phyloP scores from a whole-genome alignment of 1,284 basidiomycete genomes.

The Trichosporon ovoides region DNA sequence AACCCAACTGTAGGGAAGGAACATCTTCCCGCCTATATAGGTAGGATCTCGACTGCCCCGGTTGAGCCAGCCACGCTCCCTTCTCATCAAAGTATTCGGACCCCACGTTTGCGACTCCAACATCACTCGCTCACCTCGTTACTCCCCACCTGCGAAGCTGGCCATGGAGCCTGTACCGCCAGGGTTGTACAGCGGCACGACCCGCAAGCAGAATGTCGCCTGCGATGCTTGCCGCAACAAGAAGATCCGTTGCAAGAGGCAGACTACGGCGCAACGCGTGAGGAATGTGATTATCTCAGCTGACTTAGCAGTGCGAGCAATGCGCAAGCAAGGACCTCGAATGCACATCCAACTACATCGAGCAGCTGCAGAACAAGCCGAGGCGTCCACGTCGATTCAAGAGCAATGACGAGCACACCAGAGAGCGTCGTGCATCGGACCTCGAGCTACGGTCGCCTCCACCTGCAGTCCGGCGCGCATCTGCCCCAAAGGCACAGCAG shows the following conservation, averaged over 20 bases:
- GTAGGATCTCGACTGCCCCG: no score
- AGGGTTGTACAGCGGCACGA: slow-evolving; percentile 13
- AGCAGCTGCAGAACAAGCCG: slow-evolving; percentile 33
- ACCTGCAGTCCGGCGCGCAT: not conserved
- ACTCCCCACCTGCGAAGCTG: not conserved
- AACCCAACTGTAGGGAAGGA: no score
- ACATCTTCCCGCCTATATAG: no score
- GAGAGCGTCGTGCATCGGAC: not conserved
- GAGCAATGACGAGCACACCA: slow-evolving; percentile 11
- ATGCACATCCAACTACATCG: slow-evolving; percentile 42
- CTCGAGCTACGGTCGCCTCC: slow-evolving; percentile 1
- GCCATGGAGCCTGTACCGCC: slow-evolving; percentile 12
- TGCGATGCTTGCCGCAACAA: slow-evolving; percentile 67
- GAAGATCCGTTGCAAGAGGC: slow-evolving; percentile 36
- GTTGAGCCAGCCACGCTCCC: no score
- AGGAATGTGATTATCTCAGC: not conserved
- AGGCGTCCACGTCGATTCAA: slow-evolving; percentile 22
- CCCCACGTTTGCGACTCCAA: not conserved
- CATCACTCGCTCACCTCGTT: not conserved
- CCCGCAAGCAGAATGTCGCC: slow-evolving; percentile 74
- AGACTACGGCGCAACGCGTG: slow-evolving; percentile 16
- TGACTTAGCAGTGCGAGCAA: slow-evolving; percentile 41
- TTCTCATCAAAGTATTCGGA: no score
- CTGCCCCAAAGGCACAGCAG: not conserved
- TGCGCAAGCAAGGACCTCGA: slow-evolving; percentile 30